These are phyloP conservation scores for Spatholobus suberectus DNA, from an alignment of 306 rosid species.

Conservation along the genomic window DNA sequence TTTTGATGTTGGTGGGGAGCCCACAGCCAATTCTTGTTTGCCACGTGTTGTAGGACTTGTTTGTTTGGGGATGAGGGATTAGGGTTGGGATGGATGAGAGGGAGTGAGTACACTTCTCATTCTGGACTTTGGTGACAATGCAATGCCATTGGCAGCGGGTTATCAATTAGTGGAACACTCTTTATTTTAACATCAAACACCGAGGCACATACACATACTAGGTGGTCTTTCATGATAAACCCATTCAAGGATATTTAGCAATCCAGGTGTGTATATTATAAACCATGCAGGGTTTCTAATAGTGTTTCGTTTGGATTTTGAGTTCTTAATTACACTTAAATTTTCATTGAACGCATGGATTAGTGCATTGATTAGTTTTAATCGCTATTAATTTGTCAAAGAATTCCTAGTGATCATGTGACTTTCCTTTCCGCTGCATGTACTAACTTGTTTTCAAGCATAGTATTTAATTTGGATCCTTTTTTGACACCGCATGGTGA, in stretches of 20 bases:
- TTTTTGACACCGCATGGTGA: constrained; percentile 12
- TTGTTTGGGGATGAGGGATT: constrained; percentile 4
- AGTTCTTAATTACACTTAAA: constrained; percentile 21
- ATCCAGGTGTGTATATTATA: too few species aligned
- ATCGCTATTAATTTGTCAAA: not conserved
- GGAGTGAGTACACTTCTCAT: not conserved
- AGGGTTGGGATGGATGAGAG: too few species aligned
- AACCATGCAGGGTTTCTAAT: too few species aligned
- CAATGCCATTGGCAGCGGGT: not conserved
- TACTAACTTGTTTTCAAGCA: too few species aligned
- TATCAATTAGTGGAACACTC: not conserved
- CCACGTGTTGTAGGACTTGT: constrained; percentile 44
- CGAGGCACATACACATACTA: too few species aligned
- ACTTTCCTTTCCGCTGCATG: not conserved
- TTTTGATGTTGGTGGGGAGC: constrained; percentile 39
- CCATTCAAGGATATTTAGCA: too few species aligned
- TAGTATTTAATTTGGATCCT: constrained; percentile 19
- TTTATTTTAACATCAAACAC: constrained; percentile 33
- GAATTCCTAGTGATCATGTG: not conserved
- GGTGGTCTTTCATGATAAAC: too few species aligned
- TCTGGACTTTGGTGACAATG: constrained; percentile 22
- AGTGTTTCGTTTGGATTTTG: constrained; percentile 26
- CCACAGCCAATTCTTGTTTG: constrained; percentile 28
- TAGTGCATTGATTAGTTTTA: constrained; percentile 22
- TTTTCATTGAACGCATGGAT: constrained; percentile 15